These are phyloP conservation scores for Erodium maritimum DNA, from an alignment of 345 rosid species.

Conservation along the genomic window DNA sequence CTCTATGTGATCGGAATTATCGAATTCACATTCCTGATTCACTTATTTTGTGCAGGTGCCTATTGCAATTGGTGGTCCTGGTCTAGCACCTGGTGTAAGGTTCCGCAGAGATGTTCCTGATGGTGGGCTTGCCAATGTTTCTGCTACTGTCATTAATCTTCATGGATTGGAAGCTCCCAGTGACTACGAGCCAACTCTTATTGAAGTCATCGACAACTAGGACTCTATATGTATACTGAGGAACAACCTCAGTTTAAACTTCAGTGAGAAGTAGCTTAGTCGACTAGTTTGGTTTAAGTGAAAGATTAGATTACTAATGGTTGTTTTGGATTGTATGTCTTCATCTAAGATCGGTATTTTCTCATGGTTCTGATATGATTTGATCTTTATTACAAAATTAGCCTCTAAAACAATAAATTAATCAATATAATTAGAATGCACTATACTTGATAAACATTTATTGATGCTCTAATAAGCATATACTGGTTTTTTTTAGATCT, in stretches of 20 bases:
- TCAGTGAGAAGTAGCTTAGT: not conserved
- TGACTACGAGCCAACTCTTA: conserved; percentile 75
- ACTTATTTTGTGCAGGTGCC: conserved; percentile 47
- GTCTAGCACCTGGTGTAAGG: conserved; percentile 47
- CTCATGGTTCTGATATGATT: too few relatives aligned
- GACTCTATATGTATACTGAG: not conserved
- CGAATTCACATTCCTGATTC: not conserved
- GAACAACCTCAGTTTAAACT: not conserved
- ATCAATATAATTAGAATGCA: too few relatives aligned
- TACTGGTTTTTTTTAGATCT: too few relatives aligned
- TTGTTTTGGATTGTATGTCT: not conserved
- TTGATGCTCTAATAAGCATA: too few relatives aligned
- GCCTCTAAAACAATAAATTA: too few relatives aligned
- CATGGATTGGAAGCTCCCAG: conserved; percentile 78
- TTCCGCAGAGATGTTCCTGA: conserved; percentile 54
- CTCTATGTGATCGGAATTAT: too few relatives aligned
- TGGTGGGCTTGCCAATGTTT: conserved; percentile 87
- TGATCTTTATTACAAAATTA: too few relatives aligned
- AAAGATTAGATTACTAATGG: not conserved
- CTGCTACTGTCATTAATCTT: conserved; percentile 92
- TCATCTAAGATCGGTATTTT: too few relatives aligned
- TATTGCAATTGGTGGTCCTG: conserved; percentile 92
- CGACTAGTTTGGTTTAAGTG: not conserved
- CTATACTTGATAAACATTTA: too few relatives aligned
- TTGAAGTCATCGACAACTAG: conserved; percentile 54